These are phyloP conservation scores for Penicillium maclennaniae DNA, from an alignment of 495 filamentous ascomycete species.

Conservation along the genomic window DNA sequence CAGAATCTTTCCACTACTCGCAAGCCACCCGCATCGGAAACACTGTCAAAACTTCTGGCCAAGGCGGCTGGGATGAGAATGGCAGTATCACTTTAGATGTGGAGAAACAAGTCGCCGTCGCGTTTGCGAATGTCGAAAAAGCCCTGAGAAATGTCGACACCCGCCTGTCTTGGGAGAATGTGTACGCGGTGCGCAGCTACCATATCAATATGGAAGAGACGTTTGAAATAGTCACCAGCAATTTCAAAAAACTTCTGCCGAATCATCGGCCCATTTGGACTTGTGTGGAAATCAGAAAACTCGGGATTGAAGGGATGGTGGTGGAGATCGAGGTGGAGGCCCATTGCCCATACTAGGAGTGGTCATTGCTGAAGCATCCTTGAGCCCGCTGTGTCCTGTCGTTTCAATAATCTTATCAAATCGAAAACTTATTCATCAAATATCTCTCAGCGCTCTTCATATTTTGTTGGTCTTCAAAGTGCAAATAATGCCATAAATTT, in stretches of 20 bases:
- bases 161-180: conserved; percentile 14
- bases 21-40: conserved; percentile 11
- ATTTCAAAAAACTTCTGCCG: conserved; percentile 11
- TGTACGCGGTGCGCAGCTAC: conserved; percentile 14
- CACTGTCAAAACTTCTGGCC: conserved; percentile 13
- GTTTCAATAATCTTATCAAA: no score
- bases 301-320: conserved; percentile 15
- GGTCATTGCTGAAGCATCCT: neutral
- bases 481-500: neutral
- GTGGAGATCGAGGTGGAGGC: conserved; percentile 17
- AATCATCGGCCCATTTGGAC: conserved; percentile 14
- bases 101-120: conserved; percentile 11
- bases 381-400: no score
- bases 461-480: no score
- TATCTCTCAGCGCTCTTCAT: no score
- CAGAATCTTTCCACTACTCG: conserved; percentile 16
- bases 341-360: conserved; percentile 5
- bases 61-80: conserved; percentile 13
- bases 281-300: conserved; percentile 13
- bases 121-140: conserved; percentile 11
- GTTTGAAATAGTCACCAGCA: conserved; percentile 13
- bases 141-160: conserved; percentile 9
- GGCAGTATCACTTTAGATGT: conserved; percentile 5
- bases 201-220: conserved; percentile 13
- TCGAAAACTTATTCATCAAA: no score